Base-by-base conservation (phyloP, 768 basidiomycete species). In the Solioccasus polychromus region DNA sequence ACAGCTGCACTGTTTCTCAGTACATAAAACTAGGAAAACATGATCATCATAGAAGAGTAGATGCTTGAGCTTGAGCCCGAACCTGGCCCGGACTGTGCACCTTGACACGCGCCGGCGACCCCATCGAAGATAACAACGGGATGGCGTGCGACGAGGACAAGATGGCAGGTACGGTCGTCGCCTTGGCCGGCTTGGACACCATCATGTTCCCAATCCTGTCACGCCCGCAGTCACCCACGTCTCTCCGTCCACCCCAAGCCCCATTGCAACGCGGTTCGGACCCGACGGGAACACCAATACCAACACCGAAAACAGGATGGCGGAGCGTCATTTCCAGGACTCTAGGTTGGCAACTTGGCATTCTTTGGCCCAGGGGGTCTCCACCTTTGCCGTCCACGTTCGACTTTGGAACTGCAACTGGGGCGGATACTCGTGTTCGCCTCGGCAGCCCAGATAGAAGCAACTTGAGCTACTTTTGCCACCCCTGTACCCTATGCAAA, bases 61-160 rank as follows among this genome's bases (percentile, higher is more conserved):
- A 28, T 47, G 45, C 57, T 45, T 14, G 63, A n/a, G n/a, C n/a
- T n/a, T n/a, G n/a, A n/a, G n/a, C n/a, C n/a, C n/a, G n/a, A n/a
- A n/a, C 57, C 47, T 32, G 60, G 54, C 6, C 51, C 52, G 26
- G 55, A 48, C 20, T 60, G 28, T 36, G 44, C 36, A 34, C 49
- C 42, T 46, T 59, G 30, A 76, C 75, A 8, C 81, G 74, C 7
- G 82, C 85, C 18, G 90, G 75, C 3, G 87, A 88, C 5, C 85
- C 88, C 2, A 86, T 88, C 1, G 83, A 81, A 4, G 86, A 87
- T 3, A 90, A 66, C 56, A 77, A 81, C 1, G 88, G 88, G 3
- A 72, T 75, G 11, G 88, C 88, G 51, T 82, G 78, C 0, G 85
- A 88, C 0, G 84, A 83, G 0, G 85, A 86, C 5, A 90, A 52